Percentiles rank a stretch among this genome's conserved stretches.
Evolutionary conservation across 2,329 filamentous ascomycete genomes (phyloP).

Genomic region (Apiospora aurea): DNA sequence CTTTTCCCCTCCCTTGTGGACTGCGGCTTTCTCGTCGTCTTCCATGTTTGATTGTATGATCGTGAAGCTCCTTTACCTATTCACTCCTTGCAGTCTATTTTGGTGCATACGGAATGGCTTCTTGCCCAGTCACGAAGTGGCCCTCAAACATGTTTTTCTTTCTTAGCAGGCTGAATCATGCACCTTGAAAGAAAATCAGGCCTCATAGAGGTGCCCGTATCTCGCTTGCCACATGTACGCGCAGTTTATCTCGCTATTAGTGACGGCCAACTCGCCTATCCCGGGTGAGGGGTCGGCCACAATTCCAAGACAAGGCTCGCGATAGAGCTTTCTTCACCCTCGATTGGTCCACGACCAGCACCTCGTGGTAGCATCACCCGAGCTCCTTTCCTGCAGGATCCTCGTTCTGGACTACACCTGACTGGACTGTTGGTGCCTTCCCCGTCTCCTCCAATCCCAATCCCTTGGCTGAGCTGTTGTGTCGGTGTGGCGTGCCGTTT

Average conservation of each 20-base stretch:
- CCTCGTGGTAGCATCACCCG: constrained; percentile 4
- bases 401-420: background rate
- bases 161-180: background rate
- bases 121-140: background rate
- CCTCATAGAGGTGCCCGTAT: background rate
- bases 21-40: background rate
- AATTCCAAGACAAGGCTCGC: background rate
- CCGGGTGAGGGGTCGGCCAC: background rate
- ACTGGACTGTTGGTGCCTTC: background rate
- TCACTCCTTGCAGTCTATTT: too few relatives aligned
- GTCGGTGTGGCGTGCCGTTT: background rate
- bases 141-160: background rate
- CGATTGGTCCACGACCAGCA: background rate
- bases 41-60: background rate
- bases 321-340: background rate
- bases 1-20: background rate
- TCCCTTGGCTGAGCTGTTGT: background rate
- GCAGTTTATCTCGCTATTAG: background rate
- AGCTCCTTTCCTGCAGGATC: background rate
- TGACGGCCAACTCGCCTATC: background rate
- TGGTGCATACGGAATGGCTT: background rate
- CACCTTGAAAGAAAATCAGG: background rate
- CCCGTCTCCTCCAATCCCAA: background rate
- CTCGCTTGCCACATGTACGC: background rate
- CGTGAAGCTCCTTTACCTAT: too few relatives aligned